Percentiles rank a stretch among this genome's conserved stretches.
These are phyloP conservation scores for Astraeus odoratus DNA, from an alignment of 768 basidiomycete species.

Conservation along the genomic window DNA sequence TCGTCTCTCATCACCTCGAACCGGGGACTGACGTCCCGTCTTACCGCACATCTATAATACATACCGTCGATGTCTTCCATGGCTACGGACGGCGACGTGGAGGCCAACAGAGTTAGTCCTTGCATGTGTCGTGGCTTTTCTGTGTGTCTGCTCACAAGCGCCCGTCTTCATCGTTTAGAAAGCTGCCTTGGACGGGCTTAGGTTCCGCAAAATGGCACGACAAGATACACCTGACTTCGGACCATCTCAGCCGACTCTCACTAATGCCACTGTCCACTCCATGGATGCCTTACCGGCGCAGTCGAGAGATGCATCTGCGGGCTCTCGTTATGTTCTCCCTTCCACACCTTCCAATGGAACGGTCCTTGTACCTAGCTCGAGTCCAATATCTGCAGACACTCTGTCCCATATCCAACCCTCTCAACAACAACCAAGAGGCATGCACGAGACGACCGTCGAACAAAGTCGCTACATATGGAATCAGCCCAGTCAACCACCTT, in stretches of 20 bases:
- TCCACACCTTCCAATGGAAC: slow-evolving; percentile 43
- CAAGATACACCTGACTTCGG: slow-evolving; percentile 22
- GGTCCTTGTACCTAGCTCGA: slow-evolving; percentile 73
- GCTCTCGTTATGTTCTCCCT: slow-evolving; percentile 53
- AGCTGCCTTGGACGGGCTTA: slow-evolving; percentile 38
- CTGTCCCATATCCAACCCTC: slow-evolving; percentile 33
- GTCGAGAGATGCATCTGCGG: slow-evolving; percentile 68
- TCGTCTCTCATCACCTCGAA: slow-evolving; percentile 16
- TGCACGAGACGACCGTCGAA: slow-evolving; percentile 40
- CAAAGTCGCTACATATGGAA: slow-evolving; percentile 33
- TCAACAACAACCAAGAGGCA: slow-evolving; percentile 26
- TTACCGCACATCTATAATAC: slow-evolving; percentile 9
- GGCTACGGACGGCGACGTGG: slow-evolving; percentile 42
- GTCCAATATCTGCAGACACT: slow-evolving; percentile 44
- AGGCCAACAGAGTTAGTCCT: slow-evolving; percentile 44
- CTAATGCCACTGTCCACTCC: slow-evolving; percentile 49
- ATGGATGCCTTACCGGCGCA: slow-evolving; percentile 45
- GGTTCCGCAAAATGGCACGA: slow-evolving; percentile 39
- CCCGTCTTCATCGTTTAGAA: slow-evolving; percentile 29
- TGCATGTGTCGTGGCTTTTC: slow-evolving; percentile 21
- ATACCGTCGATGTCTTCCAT: slow-evolving; percentile 29
- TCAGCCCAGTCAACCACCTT: slow-evolving; percentile 26
- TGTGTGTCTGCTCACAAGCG: slow-evolving; percentile 27
- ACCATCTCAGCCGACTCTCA: slow-evolving; percentile 47
- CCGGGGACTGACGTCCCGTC: slow-evolving; percentile 10